Percentiles rank a stretch among this genome's conserved stretches.
Conservation (phyloP, 164 flowering plant genomes). For the Umbilicus rupestris region DNA sequence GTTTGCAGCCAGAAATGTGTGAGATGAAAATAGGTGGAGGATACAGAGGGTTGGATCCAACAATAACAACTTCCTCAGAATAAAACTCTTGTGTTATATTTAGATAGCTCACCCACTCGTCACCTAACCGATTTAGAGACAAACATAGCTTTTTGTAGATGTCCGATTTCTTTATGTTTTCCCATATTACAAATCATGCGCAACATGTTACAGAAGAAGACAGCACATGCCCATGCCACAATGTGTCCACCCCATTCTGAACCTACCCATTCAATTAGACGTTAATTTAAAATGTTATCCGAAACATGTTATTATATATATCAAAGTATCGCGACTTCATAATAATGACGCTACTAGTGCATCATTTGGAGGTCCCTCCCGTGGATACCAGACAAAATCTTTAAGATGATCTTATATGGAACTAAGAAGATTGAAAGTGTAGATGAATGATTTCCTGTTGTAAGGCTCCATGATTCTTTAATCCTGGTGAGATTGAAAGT, state of each 20-base stretch:
- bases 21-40: slow-evolving; percentile 4
- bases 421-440: too few species aligned
- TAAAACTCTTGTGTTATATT: slow-evolving; percentile 1
- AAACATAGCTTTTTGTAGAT: not conserved
- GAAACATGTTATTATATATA: too few species aligned
- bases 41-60: slow-evolving; percentile 3
- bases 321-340: too few species aligned
- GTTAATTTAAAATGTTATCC: too few species aligned
- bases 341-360: too few species aligned
- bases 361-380: too few species aligned
- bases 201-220: not conserved
- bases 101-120: slow-evolving; percentile 7
- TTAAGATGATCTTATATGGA: too few species aligned
- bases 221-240: not conserved
- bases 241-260: not conserved
- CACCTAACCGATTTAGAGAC: not conserved
- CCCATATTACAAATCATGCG: not conserved
- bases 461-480: too few species aligned
- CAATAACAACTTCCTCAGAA: slow-evolving; percentile 4
- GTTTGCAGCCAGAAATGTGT: not conserved
- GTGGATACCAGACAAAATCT: too few species aligned
- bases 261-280: not conserved
- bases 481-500: too few species aligned
- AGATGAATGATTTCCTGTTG: too few species aligned
- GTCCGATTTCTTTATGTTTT: not conserved